Percentiles rank a stretch among this genome's conserved stretches.
Evolutionary conservation across 768 basidiomycete species (phyloP).

Genomic region (Lanmaoa pseudosensibilis): DNA sequence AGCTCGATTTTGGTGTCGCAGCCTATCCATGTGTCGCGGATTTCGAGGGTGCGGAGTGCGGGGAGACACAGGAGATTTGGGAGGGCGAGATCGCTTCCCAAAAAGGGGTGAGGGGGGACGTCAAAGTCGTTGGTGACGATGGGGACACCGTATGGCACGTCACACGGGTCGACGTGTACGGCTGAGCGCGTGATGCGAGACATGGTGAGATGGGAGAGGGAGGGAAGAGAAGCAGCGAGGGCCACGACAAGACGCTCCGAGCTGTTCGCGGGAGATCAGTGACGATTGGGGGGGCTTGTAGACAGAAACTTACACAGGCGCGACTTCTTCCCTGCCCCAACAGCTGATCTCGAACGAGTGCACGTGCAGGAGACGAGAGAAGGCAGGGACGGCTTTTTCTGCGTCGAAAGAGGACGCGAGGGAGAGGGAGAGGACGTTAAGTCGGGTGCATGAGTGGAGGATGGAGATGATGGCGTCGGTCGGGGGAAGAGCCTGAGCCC

Average conservation of each 20-base stretch:
- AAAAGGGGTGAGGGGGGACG: constrained; percentile 52
- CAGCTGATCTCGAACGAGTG: constrained; percentile 21
- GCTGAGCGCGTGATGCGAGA: constrained; percentile 66
- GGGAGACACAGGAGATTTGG: constrained; percentile 67
- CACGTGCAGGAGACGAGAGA: constrained; percentile 17
- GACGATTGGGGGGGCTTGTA: neutral
- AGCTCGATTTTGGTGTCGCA: constrained; percentile 27
- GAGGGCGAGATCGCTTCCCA: constrained; percentile 59
- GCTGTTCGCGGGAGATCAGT: constrained; percentile 12
- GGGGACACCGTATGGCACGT: constrained; percentile 46
- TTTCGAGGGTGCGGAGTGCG: constrained; percentile 57
- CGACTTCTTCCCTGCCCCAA: constrained; percentile 35
- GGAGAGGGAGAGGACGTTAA: constrained; percentile 33
- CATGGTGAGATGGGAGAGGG: constrained; percentile 55
- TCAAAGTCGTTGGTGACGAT: constrained; percentile 61
- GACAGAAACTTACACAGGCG: constrained; percentile 37
- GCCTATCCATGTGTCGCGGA: constrained; percentile 72
- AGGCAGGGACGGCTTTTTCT: constrained; percentile 20
- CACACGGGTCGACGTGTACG: constrained; percentile 58
- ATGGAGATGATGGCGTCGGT: constrained; percentile 52
- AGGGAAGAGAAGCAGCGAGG: constrained; percentile 59
- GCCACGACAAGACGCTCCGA: constrained; percentile 67
- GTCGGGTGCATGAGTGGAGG: constrained; percentile 48
- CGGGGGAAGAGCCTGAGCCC: constrained; percentile 29
- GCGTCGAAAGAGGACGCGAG: constrained; percentile 29